Percentiles rank a stretch among this genome's conserved stretches.
These are phyloP conservation scores for Cutaneotrichosporon sp. DNA, from an alignment of 1,284 basidiomycete species.

Conservation along the genomic window DNA sequence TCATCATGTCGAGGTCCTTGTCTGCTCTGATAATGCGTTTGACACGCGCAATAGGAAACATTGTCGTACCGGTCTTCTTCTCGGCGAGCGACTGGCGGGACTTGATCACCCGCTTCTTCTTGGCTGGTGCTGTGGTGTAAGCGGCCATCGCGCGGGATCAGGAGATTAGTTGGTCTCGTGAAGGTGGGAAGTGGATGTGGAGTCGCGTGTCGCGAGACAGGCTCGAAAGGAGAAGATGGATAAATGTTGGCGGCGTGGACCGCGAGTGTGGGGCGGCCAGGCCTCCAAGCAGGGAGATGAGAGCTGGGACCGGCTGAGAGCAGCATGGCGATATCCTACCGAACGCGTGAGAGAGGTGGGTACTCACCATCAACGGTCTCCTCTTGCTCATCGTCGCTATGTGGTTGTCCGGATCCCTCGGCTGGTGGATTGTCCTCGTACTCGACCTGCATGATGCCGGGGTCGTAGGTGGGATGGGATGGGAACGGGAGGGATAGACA, in stretches of 20 bases:
- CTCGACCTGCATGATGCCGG: slow-evolving; percentile 17
- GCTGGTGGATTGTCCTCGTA: slow-evolving; percentile 11
- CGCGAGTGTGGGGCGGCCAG: too few relatives aligned
- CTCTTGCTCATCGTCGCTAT: slow-evolving; percentile 1
- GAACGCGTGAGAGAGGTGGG: too few relatives aligned
- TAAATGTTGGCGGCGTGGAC: neutral
- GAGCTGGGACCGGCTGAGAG: neutral
- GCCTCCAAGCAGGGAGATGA: neutral
- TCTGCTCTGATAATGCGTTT: slow-evolving; percentile 51
- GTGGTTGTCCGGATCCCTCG: neutral
- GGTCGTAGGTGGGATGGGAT: too few relatives aligned
- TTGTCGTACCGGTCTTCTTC: slow-evolving; percentile 43
- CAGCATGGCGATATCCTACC: neutral
- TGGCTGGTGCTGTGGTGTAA: slow-evolving; percentile 12
- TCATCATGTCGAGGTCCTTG: slow-evolving; percentile 49
- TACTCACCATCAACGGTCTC: neutral
- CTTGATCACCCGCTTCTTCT: slow-evolving; percentile 37
- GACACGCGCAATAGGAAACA: slow-evolving; percentile 47
- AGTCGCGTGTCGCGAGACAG: neutral
- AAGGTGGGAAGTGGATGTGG: neutral
- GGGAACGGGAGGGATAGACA: too few relatives aligned
- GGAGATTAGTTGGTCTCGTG: too few relatives aligned
- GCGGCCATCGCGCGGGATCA: neutral
- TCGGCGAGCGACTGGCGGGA: slow-evolving; percentile 43
- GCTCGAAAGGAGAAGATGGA: neutral